These are phyloP conservation scores for Phytophthora hybrid DNA, from an alignment of 352 stramenopile species.

Conservation along the genomic window DNA sequence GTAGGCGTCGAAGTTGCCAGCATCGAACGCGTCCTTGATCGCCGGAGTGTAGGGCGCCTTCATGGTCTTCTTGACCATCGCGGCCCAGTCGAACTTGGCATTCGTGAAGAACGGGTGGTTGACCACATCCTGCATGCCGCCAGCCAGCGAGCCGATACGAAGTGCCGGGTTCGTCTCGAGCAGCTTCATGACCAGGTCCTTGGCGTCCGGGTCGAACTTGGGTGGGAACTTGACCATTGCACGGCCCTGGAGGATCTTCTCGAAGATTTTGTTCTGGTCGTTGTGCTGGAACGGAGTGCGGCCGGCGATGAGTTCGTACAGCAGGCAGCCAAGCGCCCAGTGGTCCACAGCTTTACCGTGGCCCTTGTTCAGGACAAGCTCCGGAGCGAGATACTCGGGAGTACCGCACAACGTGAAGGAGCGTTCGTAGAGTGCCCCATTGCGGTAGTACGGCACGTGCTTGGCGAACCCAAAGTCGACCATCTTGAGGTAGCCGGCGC, in stretches of 20 bases:
- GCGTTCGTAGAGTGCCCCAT: conserved; percentile 67
- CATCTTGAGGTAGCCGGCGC: conserved; percentile 91
- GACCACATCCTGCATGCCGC: conserved; percentile 83
- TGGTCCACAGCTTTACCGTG: conserved; percentile 86
- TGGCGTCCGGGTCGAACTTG: conserved; percentile 80
- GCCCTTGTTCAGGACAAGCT: conserved; percentile 88
- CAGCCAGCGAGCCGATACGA: conserved; percentile 76
- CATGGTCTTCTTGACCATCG: conserved; percentile 75
- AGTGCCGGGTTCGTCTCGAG: conserved; percentile 84
- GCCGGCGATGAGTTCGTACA: conserved; percentile 84
- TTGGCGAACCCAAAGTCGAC: conserved; percentile 91
- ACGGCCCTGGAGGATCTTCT: conserved; percentile 85
- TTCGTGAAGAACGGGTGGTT: conserved; percentile 85
- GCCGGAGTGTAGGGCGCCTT: conserved; percentile 81
- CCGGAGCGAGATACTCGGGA: conserved; percentile 86
- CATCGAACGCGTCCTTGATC: conserved; percentile 85
- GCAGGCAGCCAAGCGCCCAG: conserved; percentile 81
- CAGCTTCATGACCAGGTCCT: conserved; percentile 83
- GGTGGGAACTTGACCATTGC: conserved; percentile 83
- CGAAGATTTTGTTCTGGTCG: conserved; percentile 89
- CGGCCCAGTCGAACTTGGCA: conserved; percentile 86
- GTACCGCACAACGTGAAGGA: conserved; percentile 91
- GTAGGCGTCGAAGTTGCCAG: conserved; percentile 88
- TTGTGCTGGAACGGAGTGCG: conserved; percentile 88
- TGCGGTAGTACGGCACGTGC: conserved; percentile 84